Base-by-base conservation (phyloP, 2,329 filamentous ascomycete species). In the Pseudocercospora eumusae region DNA sequence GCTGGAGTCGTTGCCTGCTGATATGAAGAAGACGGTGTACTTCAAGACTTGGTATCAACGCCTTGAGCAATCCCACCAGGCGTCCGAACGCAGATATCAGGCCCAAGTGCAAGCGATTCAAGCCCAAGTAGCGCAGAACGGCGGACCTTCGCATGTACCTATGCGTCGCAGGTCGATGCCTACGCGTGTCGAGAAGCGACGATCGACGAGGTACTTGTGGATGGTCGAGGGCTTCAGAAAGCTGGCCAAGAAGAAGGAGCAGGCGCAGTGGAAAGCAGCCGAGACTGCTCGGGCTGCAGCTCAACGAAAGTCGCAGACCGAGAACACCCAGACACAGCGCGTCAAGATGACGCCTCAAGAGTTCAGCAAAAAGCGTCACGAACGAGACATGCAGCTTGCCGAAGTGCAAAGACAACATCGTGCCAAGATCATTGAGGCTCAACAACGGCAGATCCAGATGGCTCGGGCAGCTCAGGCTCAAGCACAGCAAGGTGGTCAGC, bases 141-240 rank as follows among this genome's bases (percentile, higher is more conserved):
- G 66, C 18, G 56, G 53, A 15, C 64, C 62, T 23, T 54, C 64
- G n/a, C 71, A 85, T 81, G 74, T 84, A 20, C 80, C 84, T 23
- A 76, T 83, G 57, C 79, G 91, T 61, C 84, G 92, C 64, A 85
- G 89, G 27, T 96, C 91, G 0, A 87, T 88, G 0, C 93, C 93
- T 2, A 79, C 95, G 31, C 85, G 91, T 56, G 93, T 99, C 5
- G 93, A 98, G 72, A 86, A 93, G 64, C 86, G 93, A 60, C 88
- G 91, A 66, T 91, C 92, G 66, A 90, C 92, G 65, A 91, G 92
- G 72, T 91, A 97, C 72, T 81, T 98, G 61, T 90, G 90, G 50
- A 83, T 98, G 70, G 88, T 99, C 68, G 93, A 98, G 76, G 91
- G 91, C 2, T 97, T 98, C 91, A 86, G 93, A 45, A 99, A 98